A percentile compares a stretch with the other conserved stretches of the same genome.
Conservation (phyloP, 1,284 basidiomycete genomes). For the Schizophyllum commune region DNA sequence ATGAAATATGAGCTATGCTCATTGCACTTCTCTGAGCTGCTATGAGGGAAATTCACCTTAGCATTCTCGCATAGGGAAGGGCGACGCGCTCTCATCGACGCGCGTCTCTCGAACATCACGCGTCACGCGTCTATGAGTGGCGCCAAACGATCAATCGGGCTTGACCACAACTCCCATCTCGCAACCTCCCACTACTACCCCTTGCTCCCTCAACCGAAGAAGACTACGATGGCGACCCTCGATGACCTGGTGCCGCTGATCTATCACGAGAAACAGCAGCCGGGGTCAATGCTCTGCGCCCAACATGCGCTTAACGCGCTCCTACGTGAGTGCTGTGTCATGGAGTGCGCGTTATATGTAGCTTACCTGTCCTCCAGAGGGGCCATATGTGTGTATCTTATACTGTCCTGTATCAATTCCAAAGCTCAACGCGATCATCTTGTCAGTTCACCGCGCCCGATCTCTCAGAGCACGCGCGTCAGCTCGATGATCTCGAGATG, state of each 20-base stretch:
- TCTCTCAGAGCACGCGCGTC: slow-evolving; percentile 73
- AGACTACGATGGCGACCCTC: background rate
- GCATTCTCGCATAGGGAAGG: too few relatives aligned
- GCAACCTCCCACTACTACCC: background rate
- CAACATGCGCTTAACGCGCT: slow-evolving; percentile 78
- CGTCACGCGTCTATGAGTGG: background rate
- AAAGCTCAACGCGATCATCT: slow-evolving; percentile 10
- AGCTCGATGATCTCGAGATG: slow-evolving; percentile 59
- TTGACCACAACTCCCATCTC: too few relatives aligned
- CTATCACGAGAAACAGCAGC: slow-evolving; percentile 71
- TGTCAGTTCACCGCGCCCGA: slow-evolving; percentile 77
- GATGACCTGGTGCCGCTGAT: slow-evolving; percentile 24
- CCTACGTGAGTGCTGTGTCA: slow-evolving; percentile 46
- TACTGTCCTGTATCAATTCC: background rate
- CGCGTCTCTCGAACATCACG: background rate
- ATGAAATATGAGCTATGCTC: background rate
- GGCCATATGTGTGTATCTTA: slow-evolving; percentile 49
- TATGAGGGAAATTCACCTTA: too few relatives aligned
- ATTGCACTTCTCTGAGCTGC: too few relatives aligned
- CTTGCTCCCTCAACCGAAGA: background rate
- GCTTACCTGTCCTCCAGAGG: slow-evolving; percentile 37
- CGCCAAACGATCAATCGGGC: background rate
- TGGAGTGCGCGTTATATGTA: background rate
- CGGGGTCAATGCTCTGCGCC: slow-evolving; percentile 78
- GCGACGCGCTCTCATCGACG: background rate